A percentile compares a stretch with the other conserved stretches of the same genome.
Evolutionary conservation across 805 yeast species (phyloP).

Genomic region (Wickerhamiella azyma): DNA sequence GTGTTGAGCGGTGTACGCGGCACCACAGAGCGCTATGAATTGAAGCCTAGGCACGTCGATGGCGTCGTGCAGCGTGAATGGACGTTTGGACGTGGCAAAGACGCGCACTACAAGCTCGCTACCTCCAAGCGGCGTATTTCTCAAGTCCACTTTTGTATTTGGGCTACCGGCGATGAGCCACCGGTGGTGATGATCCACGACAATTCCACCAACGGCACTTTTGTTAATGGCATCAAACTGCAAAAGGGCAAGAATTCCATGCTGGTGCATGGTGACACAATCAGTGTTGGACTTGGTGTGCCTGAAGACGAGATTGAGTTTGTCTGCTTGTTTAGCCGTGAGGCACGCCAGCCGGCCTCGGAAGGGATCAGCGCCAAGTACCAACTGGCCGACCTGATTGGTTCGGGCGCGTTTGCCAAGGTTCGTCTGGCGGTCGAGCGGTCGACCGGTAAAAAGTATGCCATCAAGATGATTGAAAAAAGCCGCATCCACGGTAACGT

Average conservation of each 20-base stretch:
- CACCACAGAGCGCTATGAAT: conserved; percentile 1
- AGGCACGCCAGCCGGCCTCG: conserved; percentile 22
- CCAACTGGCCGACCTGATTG: conserved; percentile 75
- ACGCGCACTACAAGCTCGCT: conserved; percentile 50
- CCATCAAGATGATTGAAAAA: conserved; percentile 80
- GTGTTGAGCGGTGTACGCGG: conserved; percentile 2
- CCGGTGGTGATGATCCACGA: conserved; percentile 48
- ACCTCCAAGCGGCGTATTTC: conserved; percentile 49
- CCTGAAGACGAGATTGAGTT: conserved; percentile 46
- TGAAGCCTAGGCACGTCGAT: not conserved
- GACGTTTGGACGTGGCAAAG: conserved; percentile 61
- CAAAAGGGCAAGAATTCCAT: conserved; percentile 70
- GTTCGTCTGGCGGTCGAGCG: conserved; percentile 86
- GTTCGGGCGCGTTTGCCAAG: conserved; percentile 97
- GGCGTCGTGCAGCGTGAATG: conserved; percentile 33
- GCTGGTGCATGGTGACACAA: conserved; percentile 83
- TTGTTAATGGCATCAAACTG: conserved; percentile 57
- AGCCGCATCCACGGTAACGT: conserved; percentile 61
- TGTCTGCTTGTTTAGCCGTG: conserved; percentile 27
- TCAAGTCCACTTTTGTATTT: conserved; percentile 57
- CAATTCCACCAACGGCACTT: conserved; percentile 84
- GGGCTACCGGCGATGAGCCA: conserved; percentile 44
- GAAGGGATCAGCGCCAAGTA: conserved; percentile 53
- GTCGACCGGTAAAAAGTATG: conserved; percentile 69
- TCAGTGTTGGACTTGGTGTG: conserved; percentile 79